phyloP scores from a whole-genome alignment of 805 yeast species.

The Wickerhamomyces chaumierensis region DNA sequence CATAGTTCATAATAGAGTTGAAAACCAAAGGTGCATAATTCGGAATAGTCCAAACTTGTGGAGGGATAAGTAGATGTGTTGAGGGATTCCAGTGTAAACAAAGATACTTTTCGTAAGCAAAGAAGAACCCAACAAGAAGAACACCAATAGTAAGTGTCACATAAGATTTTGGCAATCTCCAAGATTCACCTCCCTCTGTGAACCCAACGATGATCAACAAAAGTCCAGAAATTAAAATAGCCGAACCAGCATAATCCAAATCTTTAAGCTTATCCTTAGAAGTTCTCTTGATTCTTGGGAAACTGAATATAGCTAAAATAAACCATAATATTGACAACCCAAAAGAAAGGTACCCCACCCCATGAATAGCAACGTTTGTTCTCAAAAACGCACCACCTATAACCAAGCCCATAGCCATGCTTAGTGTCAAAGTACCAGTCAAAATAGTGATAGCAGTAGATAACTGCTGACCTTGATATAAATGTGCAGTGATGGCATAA shows the following conservation, averaged over 20 bases:
- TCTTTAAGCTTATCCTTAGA: constrained; percentile 11
- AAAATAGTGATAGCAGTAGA: constrained; percentile 18
- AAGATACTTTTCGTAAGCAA: constrained; percentile 19
- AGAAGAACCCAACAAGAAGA: constrained; percentile 15
- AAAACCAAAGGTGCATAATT: constrained; percentile 17
- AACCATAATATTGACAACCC: constrained; percentile 16
- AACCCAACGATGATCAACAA: constrained; percentile 30
- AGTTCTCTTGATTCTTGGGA: background rate
- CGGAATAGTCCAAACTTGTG: constrained; percentile 8
- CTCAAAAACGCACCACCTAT: constrained; percentile 34
- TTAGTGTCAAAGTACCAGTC: constrained; percentile 17
- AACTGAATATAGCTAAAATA: constrained; percentile 3
- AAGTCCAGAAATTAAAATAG: constrained; percentile 23
- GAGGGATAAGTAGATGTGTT: constrained; percentile 9
- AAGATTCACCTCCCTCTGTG: constrained; percentile 31
- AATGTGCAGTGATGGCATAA: constrained; percentile 21
- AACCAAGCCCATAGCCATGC: constrained; percentile 29
- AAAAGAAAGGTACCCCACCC: constrained; percentile 27
- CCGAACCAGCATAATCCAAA: constrained; percentile 25
- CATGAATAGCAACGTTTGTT: constrained; percentile 27
- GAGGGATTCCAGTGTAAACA: constrained; percentile 8
- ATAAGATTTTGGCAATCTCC: constrained; percentile 30
- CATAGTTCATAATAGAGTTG: constrained; percentile 12
- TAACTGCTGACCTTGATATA: constrained; percentile 18
- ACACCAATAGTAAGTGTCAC: constrained; percentile 29